Evolutionary conservation across 768 basidiomycete species (phyloP), one percentile per base, ranked within the genome.

Genomic region (Boletus pseudo-olivaceus): DNA sequence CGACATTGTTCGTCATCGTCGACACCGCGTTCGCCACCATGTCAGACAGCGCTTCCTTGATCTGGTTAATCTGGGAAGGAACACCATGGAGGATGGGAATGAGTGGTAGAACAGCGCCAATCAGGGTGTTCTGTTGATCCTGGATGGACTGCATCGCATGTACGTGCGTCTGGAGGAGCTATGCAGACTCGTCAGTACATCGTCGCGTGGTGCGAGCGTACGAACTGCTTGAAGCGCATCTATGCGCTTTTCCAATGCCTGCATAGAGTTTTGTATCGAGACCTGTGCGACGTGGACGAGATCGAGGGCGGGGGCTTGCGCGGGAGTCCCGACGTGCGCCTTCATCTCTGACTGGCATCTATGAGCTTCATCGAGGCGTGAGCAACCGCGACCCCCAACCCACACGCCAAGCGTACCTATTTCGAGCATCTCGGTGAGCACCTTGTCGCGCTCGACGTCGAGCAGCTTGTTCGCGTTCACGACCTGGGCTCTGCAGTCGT

Each of bases 331-430:
- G 7, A 88, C 58, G 40, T 80, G 71, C 33, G 77, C 79, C 60
- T 83, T 83, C 29, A 88, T 67, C 59, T 83, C 80, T 3, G 72
- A 75, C 64, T 89, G 87, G 56, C 78, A 80, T 60, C 84, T 76
- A 59, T 84, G 85, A 9, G 83, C 87, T 89, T 57, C 37, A 51
- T 15, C 19, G 45, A 39, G 29, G 54, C 23, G 66, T 62, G 55
- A 51, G 29, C 46, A 35, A 45, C 41, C 46, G 32, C 15, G 4
- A 23, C 5, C 7, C 5, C 7, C 39, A 5, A 6, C 17, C 4
- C 5, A 23, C 7, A 11, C 29, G 17, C 0, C 3, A 4, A 23
- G 1, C 51, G 30, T 40, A 59, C 56, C 43, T 51, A 56, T 61
- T 41, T 57, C 51, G 49, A 62, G 57, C 43, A 86, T 74, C 49